Conservation (phyloP, 1,139 yeast species). For the Pichia kudriavzevii region DNA sequence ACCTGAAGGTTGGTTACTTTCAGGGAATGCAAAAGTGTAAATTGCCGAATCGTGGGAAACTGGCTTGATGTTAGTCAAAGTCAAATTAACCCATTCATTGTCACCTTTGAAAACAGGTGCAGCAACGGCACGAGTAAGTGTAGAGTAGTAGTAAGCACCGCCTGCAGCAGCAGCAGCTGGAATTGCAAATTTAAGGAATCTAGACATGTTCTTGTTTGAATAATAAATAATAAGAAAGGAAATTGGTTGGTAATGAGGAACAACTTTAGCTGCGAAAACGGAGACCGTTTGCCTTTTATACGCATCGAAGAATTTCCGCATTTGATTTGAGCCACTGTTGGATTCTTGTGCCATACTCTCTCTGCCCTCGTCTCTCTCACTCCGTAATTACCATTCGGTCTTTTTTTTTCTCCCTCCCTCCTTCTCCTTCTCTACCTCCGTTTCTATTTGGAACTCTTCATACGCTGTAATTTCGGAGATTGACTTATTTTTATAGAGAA, state of each 20-base stretch:
- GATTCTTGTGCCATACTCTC: too few relatives aligned
- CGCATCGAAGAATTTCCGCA: too few relatives aligned
- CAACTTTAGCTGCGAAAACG: too few relatives aligned
- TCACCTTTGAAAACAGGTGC: conserved; percentile 56
- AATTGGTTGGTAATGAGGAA: background rate
- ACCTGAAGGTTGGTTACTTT: conserved; percentile 66
- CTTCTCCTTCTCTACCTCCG: too few relatives aligned
- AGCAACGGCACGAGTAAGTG: conserved; percentile 21
- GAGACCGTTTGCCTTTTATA: too few relatives aligned
- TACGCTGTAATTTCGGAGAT: too few relatives aligned
- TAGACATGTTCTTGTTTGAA: conserved; percentile 16
- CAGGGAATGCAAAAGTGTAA: conserved; percentile 65
- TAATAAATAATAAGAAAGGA: background rate
- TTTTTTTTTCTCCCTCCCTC: too few relatives aligned
- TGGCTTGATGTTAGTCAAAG: conserved; percentile 49
- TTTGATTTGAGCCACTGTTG: too few relatives aligned
- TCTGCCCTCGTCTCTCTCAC: too few relatives aligned
- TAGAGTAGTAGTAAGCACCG: conserved; percentile 37
- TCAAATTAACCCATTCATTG: conserved; percentile 75
- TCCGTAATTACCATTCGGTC: too few relatives aligned
- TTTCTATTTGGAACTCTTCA: too few relatives aligned
- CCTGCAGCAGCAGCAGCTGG: conserved; percentile 47
- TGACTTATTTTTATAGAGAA: too few relatives aligned
- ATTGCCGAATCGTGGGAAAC: conserved; percentile 60
- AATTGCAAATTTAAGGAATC: conserved; percentile 27